Percentiles rank a stretch among this genome's conserved stretches.
phyloP scores from a whole-genome alignment of 2,329 filamentous ascomycete genomes.

The Didymosphaeria variabile region DNA sequence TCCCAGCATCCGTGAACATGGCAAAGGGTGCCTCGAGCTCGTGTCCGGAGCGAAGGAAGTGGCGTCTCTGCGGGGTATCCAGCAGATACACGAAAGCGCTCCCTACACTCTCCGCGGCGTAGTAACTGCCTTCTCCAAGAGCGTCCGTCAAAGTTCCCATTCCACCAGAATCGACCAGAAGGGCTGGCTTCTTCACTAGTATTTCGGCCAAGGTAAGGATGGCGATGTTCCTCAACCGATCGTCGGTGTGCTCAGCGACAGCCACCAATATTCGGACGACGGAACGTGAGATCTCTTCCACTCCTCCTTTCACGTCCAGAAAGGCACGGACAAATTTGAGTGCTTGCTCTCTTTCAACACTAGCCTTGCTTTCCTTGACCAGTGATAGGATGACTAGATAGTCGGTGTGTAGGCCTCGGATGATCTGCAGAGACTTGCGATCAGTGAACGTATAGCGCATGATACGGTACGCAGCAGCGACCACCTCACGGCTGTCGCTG shows the following conservation, averaged over 20 bases:
- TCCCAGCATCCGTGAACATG: conserved; percentile 84
- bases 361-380: conserved; percentile 95
- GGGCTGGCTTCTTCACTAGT: conserved; percentile 81
- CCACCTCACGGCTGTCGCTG: conserved; percentile 94
- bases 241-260: conserved; percentile 85
- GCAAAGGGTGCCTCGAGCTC: conserved; percentile 88
- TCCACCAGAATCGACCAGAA: conserved; percentile 84
- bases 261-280: conserved; percentile 90
- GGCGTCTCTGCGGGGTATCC: conserved; percentile 81
- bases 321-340: conserved; percentile 96
- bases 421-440: conserved; percentile 85
- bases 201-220: conserved; percentile 94
- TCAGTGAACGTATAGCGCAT: conserved; percentile 95
- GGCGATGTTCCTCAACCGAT: conserved; percentile 87
- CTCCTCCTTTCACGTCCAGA: conserved; percentile 91
- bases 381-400: conserved; percentile 90
- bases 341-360: conserved; percentile 95
- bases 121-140: conserved; percentile 88
- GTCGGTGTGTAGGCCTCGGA: conserved; percentile 88
- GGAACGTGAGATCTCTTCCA: conserved; percentile 84
- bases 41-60: conserved; percentile 85
- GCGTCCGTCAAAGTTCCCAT: conserved; percentile 90
- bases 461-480: conserved; percentile 92
- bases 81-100: conserved; percentile 89
- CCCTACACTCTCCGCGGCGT: conserved; percentile 88